A percentile compares a stretch with the other conserved stretches of the same genome.
These are phyloP conservation scores for Monosporozyma yasuniensis DNA, from an alignment of 805 yeast species.

Conservation along the genomic window DNA sequence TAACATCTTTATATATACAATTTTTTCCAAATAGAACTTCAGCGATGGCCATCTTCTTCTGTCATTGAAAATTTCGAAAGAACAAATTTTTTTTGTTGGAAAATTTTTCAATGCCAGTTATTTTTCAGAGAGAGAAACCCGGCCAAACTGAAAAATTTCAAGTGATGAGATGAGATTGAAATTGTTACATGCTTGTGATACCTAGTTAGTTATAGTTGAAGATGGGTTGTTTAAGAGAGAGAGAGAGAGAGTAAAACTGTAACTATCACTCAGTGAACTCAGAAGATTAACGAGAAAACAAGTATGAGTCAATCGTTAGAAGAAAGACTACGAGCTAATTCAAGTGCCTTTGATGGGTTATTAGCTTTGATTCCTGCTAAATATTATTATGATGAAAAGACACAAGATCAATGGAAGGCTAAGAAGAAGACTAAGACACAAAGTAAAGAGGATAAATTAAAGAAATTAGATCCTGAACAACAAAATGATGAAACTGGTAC, in stretches of 20 bases:
- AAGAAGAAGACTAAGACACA: conserved; percentile 68
- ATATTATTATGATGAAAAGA: conserved; percentile 84
- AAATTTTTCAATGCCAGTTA: not conserved
- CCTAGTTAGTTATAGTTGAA: not conserved
- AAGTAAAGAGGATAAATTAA: conserved; percentile 47
- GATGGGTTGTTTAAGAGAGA: too few relatives aligned
- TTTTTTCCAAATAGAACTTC: too few relatives aligned
- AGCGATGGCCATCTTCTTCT: too few relatives aligned
- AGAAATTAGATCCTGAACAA: conserved; percentile 66
- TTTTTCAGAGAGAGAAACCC: not conserved
- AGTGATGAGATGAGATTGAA: conserved; percentile 3
- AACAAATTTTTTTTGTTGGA: not conserved
- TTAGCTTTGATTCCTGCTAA: conserved; percentile 89
- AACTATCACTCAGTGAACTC: too few relatives aligned
- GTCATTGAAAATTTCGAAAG: too few relatives aligned
- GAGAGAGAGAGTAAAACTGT: too few relatives aligned
- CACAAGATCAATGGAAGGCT: conserved; percentile 83
- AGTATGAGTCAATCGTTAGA: conserved; percentile 53
- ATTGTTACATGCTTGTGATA: not conserved
- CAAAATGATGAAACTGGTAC: conserved; percentile 39
- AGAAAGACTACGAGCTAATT: conserved; percentile 70
- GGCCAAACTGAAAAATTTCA: conserved; percentile 1
- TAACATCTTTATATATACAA: too few relatives aligned
- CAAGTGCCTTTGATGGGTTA: conserved; percentile 79
- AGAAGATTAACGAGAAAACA: not conserved